Evolutionary conservation across 2,329 filamentous ascomycete species (phyloP), one percentile per base, ranked within the genome.

Genomic region (Anisogramma anomala): DNA sequence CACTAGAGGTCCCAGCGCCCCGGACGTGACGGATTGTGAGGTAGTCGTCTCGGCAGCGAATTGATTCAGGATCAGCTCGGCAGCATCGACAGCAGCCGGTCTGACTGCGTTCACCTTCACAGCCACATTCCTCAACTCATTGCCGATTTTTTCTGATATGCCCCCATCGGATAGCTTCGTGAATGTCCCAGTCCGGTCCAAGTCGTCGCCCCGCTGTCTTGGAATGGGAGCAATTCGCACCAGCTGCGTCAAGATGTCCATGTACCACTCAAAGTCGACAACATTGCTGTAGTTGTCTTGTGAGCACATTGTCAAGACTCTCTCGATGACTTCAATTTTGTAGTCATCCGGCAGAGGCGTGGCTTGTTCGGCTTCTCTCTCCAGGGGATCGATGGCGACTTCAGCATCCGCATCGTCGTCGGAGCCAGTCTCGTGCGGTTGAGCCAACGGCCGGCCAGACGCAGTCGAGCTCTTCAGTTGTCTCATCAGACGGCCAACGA

Each of bases 181-280:
- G 18, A 53, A 52, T 10, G 53, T 52, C 11, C 54, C 48, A 8
- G 56, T 48, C 2, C 55, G 50, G 8, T 60, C 56, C 6, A 56
- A 44, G 30, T 67, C 65, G 4, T 55, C 55, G 6, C 67, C 64
- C 6, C 54, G 52, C 6, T 55, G 54, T 28, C 65, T 62, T 34
- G 70, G 63, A n/a, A 65, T 52, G 0, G 66, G 82, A 15, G 80
- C 68, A 62, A 84, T 71, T 55, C 81, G 78, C 30, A 95, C 77
- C 11, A 98, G 72, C 56, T 94, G 86, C 4, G 85, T 82, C 22
- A 98, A 66, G 20, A 94, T 77, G 50, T 91, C 84, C 50, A 96
- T 82, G 58, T 96, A 96, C 91, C 91, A 98, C 51, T 95, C 89
- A 58, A 98, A 98, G 57, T 98, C 89, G 39, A 72, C 66, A 35